phyloP scores from a whole-genome alignment of 2,329 filamentous ascomycete species.

The Colletotrichum karsti region DNA sequence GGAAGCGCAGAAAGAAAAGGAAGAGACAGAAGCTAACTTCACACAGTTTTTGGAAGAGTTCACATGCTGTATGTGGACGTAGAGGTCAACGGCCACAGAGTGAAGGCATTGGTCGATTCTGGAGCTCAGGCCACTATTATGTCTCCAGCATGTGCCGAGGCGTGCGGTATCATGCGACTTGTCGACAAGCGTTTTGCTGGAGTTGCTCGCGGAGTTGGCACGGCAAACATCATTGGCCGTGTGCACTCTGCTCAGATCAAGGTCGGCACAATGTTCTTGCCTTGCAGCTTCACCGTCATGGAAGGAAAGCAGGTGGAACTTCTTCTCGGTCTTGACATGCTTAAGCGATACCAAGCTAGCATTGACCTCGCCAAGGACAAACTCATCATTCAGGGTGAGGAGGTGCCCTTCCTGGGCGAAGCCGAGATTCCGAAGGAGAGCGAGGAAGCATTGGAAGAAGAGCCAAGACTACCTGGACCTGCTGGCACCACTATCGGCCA shows the following conservation, averaged over 20 bases:
- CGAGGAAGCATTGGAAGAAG: conserved; percentile 76
- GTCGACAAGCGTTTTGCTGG: conserved; percentile 93
- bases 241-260: conserved; percentile 96
- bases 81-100: conserved; percentile 89
- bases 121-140: conserved; percentile 98
- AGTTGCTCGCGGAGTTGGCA: conserved; percentile 92
- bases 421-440: conserved; percentile 90
- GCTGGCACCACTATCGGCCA: conserved; percentile 90
- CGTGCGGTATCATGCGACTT: conserved; percentile 94
- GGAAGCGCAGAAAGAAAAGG: not conserved
- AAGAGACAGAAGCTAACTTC: conserved; percentile 5
- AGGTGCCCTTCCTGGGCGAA: conserved; percentile 90
- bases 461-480: conserved; percentile 86
- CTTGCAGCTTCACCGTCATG: conserved; percentile 99
- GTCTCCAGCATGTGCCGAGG: conserved; percentile 91
- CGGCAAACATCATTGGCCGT: conserved; percentile 91
- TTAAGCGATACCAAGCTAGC: conserved; percentile 92
- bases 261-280: conserved; percentile 85
- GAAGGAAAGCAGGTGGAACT: conserved; percentile 97
- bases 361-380: conserved; percentile 89
- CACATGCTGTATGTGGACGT: conserved; percentile 97
- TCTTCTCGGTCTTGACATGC: conserved; percentile 92
- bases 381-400: conserved; percentile 86
- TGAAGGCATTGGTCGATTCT: conserved; percentile 97
- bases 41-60: conserved; percentile 87